Percentiles rank a stretch among this genome's conserved stretches.
Evolutionary conservation across 2,329 filamentous ascomycete genomes (phyloP).

Genomic region (Dothistroma septosporum): DNA sequence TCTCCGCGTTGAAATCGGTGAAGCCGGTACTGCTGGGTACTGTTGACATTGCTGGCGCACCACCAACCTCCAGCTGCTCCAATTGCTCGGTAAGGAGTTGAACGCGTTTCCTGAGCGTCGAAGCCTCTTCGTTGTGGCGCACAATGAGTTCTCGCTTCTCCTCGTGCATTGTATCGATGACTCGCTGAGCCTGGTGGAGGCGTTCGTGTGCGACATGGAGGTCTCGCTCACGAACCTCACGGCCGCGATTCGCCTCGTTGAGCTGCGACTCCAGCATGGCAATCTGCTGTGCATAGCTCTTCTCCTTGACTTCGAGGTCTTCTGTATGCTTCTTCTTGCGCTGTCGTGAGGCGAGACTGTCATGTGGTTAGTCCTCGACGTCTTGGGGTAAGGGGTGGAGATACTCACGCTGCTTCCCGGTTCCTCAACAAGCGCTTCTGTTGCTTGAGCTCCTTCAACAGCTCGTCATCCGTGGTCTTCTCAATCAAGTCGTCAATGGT

Average conservation of each 20-base stretch:
- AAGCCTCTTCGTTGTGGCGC: constrained; percentile 82
- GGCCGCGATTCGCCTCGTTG: constrained; percentile 58
- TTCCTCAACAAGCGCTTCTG: constrained; percentile 94
- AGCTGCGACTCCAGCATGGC: constrained; percentile 75
- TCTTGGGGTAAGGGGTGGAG: background rate
- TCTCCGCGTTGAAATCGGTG: constrained; percentile 69
- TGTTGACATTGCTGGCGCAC: constrained; percentile 41
- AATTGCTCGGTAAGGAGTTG: constrained; percentile 67
- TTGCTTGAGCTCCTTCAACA: constrained; percentile 97
- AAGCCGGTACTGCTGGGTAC: constrained; percentile 60
- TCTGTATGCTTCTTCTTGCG: constrained; percentile 98
- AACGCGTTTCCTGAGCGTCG: constrained; percentile 89
- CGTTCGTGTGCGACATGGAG: constrained; percentile 56
- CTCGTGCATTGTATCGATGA: constrained; percentile 70
- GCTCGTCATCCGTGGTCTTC: constrained; percentile 80
- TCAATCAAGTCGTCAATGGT: constrained; percentile 94
- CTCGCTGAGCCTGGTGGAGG: constrained; percentile 69
- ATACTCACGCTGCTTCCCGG: constrained; percentile 83
- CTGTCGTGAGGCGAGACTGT: constrained; percentile 87
- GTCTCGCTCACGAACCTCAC: constrained; percentile 29
- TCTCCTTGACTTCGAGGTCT: constrained; percentile 94
- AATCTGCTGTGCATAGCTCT: constrained; percentile 75
- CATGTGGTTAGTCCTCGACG: constrained; percentile 23
- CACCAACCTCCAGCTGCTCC: constrained; percentile 58
- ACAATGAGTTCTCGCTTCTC: constrained; percentile 92